Evolutionary conservation across 768 basidiomycete species (phyloP), one percentile per base, ranked within the genome.

Genomic region (Pluteus cervinus): DNA sequence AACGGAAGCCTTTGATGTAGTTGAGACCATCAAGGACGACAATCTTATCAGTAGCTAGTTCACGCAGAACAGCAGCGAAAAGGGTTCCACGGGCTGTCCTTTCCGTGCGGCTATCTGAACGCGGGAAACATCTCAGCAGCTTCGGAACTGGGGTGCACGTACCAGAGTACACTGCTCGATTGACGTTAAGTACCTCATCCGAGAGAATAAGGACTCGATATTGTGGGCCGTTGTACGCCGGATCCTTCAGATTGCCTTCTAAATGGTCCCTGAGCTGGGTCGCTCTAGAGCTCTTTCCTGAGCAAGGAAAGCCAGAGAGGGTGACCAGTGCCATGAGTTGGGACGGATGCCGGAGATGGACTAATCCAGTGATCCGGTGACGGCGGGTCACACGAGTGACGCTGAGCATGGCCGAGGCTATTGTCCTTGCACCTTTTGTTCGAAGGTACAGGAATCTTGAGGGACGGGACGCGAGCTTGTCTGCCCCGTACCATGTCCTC

Each of bases 1-100:
- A 99, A 21, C 96, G 80, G 55, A 91, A 96, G 8, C 94, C 94
- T 57, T 99, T 98, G 71, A 98, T 98, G 61, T 99, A 97, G 54
- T 98, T 98, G 48, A 86, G 73, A 10, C 82, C 78, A 53, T 99
- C 96, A 43, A 92, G 73, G 47, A 99, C 86, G 41, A 96, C 71
- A 50, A 97, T 77, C 0, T 78, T 85, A 50, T 87, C 79, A 24
- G 61, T 57, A 16, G 73, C 69, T 46, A 99, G 69, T 23, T 75
- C 69, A 9, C 96, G 71, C 48, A 84, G 88, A 35, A 92, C 66
- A 1, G 87, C 77, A 1, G 91, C 79, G 57, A 94, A 90, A 15
- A 94, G 69, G 8, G 84, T 69, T 4, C 74, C 88, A 20, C 96
- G 73, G 0, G 90, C 90, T 9, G 86, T 79, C 57, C 97, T 99